These are phyloP conservation scores for Cystobasidium slooffiae DNA, from an alignment of 1,284 basidiomycete species.

Conservation along the genomic window DNA sequence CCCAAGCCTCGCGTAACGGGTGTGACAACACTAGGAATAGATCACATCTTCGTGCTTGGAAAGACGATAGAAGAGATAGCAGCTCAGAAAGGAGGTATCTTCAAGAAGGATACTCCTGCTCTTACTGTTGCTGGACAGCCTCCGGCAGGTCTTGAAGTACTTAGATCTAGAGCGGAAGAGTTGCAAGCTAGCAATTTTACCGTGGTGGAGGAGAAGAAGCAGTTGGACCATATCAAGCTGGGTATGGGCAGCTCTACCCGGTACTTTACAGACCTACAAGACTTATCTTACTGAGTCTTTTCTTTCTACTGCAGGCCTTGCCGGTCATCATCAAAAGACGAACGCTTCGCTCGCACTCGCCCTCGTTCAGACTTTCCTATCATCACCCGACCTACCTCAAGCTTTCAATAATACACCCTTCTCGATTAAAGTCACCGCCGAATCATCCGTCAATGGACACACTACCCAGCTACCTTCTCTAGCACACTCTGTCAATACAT, in stretches of 20 bases:
- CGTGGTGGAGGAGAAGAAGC: neutral
- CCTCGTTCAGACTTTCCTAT: slow-evolving; percentile 73
- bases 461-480: slow-evolving; percentile 7
- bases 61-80: slow-evolving; percentile 89
- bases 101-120: slow-evolving; percentile 86
- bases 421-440: slow-evolving; percentile 46
- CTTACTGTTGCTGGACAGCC: slow-evolving; percentile 76
- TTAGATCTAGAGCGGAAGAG: slow-evolving; percentile 70
- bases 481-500: slow-evolving; percentile 23
- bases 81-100: slow-evolving; percentile 95
- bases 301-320: slow-evolving; percentile 65
- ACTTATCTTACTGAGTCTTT: slow-evolving; percentile 55
- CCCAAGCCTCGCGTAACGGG: slow-evolving; percentile 87
- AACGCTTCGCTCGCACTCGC: slow-evolving; percentile 88
- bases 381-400: slow-evolving; percentile 55
- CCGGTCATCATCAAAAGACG: slow-evolving; percentile 84
- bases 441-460: neutral
- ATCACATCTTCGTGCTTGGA: slow-evolving; percentile 89
- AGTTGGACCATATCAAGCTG: slow-evolving; percentile 6
- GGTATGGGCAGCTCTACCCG: slow-evolving; percentile 55
- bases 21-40: slow-evolving; percentile 86
- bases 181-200: slow-evolving; percentile 62
- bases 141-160: slow-evolving; percentile 67
- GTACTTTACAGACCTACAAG: slow-evolving; percentile 69
- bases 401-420: slow-evolving; percentile 52